Percentiles rank a stretch among this genome's conserved stretches.
phyloP scores from a whole-genome alignment of 2,329 filamentous ascomycete genomes.

The Harringtonia aguacate region DNA sequence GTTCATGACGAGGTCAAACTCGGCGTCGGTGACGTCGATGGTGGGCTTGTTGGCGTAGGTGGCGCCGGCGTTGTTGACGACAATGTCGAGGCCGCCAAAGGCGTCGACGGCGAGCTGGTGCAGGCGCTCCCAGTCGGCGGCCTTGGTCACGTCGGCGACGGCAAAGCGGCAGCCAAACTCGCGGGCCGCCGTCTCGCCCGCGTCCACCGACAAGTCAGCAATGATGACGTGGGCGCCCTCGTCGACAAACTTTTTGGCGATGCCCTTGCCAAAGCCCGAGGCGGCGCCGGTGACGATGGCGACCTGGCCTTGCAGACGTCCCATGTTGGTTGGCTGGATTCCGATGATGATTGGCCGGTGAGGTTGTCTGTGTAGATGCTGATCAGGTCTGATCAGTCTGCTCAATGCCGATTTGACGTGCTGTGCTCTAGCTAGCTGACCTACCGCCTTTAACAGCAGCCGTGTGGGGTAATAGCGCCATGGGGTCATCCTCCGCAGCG shows the following conservation, averaged over 20 bases:
- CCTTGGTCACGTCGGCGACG: conserved; percentile 37
- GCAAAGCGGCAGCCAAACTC: conserved; percentile 30
- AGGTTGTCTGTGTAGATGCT: too few relatives aligned
- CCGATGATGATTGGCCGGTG: too few relatives aligned
- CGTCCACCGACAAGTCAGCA: conserved; percentile 38
- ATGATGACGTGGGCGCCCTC: conserved; percentile 14
- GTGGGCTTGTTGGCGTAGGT: conserved; percentile 53
- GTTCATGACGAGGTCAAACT: conserved; percentile 56
- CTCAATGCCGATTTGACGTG: too few relatives aligned
- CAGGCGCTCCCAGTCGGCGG: conserved; percentile 40
- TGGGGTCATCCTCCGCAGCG: too few relatives aligned
- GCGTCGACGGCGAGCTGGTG: conserved; percentile 31
- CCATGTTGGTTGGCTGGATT: conserved; percentile 4
- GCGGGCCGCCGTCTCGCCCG: conserved; percentile 29
- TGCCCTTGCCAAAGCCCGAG: conserved; percentile 45
- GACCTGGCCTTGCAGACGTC: conserved; percentile 39
- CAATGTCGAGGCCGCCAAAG: conserved; percentile 43
- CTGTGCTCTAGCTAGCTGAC: too few relatives aligned
- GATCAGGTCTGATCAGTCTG: too few relatives aligned
- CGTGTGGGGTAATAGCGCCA: too few relatives aligned
- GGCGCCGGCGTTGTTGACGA: conserved; percentile 52
- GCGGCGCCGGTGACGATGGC: conserved; percentile 46
- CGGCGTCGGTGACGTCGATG: conserved; percentile 50
- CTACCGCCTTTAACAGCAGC: too few relatives aligned
- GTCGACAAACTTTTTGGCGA: conserved; percentile 26